These are phyloP conservation scores for Globisporangium spinosum DNA, from an alignment of 352 stramenopile genomes.

Conservation along the genomic window DNA sequence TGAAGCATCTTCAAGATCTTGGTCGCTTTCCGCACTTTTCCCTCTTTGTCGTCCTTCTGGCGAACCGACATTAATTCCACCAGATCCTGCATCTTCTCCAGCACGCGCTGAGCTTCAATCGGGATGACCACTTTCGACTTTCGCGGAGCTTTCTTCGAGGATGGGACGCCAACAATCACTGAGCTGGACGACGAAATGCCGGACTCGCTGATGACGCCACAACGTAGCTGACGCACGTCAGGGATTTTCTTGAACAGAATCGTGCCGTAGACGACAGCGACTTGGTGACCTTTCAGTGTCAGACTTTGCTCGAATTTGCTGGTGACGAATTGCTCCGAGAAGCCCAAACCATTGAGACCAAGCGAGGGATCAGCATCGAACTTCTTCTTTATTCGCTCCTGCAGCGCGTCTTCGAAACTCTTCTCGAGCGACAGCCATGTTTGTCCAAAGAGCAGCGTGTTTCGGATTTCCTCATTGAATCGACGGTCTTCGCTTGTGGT, in stretches of 20 bases:
- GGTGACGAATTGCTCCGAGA: slow-evolving; percentile 74
- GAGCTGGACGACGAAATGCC: slow-evolving; percentile 86
- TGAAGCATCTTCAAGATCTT: slow-evolving; percentile 90
- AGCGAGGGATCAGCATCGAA: slow-evolving; percentile 42
- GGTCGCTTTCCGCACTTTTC: slow-evolving; percentile 85
- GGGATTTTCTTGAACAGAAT: slow-evolving; percentile 89
- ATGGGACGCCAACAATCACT: slow-evolving; percentile 70
- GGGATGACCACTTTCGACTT: slow-evolving; percentile 83
- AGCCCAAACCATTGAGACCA: slow-evolving; percentile 48
- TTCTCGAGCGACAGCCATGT: slow-evolving; percentile 88
- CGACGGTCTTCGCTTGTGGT: slow-evolving; percentile 37
- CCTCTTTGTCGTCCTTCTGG: slow-evolving; percentile 89
- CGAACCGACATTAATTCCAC: slow-evolving; percentile 85
- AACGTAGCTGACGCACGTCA: slow-evolving; percentile 82
- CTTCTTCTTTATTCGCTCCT: slow-evolving; percentile 82
- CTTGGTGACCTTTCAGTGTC: slow-evolving; percentile 84
- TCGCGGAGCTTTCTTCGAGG: slow-evolving; percentile 56
- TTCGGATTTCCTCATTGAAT: slow-evolving; percentile 84
- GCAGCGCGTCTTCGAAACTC: slow-evolving; percentile 85
- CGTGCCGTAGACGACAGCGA: slow-evolving; percentile 84
- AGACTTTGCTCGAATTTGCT: slow-evolving; percentile 86
- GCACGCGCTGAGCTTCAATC: slow-evolving; percentile 78
- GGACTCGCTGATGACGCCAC: slow-evolving; percentile 85
- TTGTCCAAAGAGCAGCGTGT: slow-evolving; percentile 84
- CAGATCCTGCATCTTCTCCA: slow-evolving; percentile 88